Percentiles rank a stretch among this genome's conserved stretches.
Evolutionary conservation across 176 grass and related monocot species (phyloP).

Genomic region (Lolium perenne): DNA sequence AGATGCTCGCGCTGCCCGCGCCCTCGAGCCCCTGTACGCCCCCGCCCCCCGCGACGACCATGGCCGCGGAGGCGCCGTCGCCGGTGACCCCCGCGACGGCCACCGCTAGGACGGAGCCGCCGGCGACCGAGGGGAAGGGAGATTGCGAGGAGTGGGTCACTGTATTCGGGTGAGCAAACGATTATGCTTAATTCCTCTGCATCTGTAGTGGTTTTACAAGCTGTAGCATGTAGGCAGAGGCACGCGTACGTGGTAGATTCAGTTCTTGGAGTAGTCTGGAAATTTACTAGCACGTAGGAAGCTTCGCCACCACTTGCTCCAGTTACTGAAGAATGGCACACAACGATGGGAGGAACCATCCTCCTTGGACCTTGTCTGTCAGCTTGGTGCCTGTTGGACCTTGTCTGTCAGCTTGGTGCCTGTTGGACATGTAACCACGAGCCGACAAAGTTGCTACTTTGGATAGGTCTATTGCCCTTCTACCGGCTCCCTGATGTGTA

Average conservation of each 20-base stretch:
- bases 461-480: background rate
- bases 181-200: background rate
- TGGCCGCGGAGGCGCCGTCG: conserved; percentile 51
- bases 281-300: background rate
- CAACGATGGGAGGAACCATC: background rate
- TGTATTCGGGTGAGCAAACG: conserved; percentile 78
- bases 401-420: background rate
- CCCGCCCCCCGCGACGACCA: background rate
- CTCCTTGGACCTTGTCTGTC: background rate
- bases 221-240: background rate
- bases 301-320: background rate
- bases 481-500: background rate
- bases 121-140: conserved; percentile 40
- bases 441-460: background rate
- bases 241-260: conserved; percentile 15
- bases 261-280: background rate
- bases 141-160: conserved; percentile 89
- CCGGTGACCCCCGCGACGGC: conserved; percentile 51
- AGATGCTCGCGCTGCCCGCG: conserved; percentile 52
- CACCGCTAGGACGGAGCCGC: conserved; percentile 35
- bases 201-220: background rate
- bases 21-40: conserved; percentile 46
- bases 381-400: background rate
- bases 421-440: background rate
- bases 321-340: background rate